Base-by-base conservation (phyloP, 352 stramenopile genomes). In the Pythium rishiriense region DNA sequence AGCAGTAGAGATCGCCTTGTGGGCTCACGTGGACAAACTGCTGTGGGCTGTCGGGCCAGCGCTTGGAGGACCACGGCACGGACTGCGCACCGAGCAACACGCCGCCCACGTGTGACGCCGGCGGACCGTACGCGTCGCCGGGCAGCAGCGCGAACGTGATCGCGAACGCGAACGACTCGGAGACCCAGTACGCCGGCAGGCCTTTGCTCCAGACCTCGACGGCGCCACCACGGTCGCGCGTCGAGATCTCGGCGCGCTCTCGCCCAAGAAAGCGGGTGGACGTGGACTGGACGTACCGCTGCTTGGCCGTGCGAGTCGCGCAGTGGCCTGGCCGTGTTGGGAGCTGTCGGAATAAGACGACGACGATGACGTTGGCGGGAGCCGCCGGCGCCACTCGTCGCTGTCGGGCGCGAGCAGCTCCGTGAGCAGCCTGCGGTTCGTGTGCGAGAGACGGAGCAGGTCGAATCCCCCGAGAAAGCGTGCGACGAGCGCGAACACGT, bases 1-100 rank as follows among this genome's bases (percentile, higher is more conserved):
- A 64, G 53, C 58, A 72, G 47, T 31, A 63, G 28, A 72, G 59
- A n/a, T 64, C 60, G 22, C 52, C 19, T 4, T 56, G 4, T 12
- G 46, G 10, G 49, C 68, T 53, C 28, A 68, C 29, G 46, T 43
- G 41, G 2, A 60, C 48, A 25, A 68, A 52, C 24, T 55, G 52
- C 11, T 45, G 10, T 14, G 26, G 3, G 4, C 25, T 15, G 5
- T 39, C 48, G 29, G 48, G 3, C 42, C 11, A 10, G 3, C 14
- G 3, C 8, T 8, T 17, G 29, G 49, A 31, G 7, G 15, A 6
- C 17, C 37, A 43, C 7, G 12, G 4, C 17, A 12, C 2, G 15
- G 41, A 51, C 41, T 62, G 55, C 8, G 25, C 55, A 7, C 55
- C 55, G 2, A 62, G 55, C 4, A 62, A n/a, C 7, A 51, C 26